These are phyloP conservation scores for Boletus rubroflammeus DNA, from an alignment of 768 basidiomycete species.

Conservation along the genomic window DNA sequence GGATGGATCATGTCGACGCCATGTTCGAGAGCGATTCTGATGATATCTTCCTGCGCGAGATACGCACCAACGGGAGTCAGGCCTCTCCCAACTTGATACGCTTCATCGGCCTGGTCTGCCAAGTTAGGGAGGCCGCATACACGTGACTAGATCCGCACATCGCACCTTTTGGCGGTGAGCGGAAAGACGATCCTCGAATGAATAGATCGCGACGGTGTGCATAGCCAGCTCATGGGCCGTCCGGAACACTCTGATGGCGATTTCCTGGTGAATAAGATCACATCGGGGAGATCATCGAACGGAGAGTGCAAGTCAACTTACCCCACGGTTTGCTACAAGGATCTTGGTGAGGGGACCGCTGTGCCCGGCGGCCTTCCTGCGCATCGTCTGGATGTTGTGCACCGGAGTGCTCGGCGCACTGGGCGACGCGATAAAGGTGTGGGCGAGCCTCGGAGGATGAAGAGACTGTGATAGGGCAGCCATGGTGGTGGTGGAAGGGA, in stretches of 20 bases:
- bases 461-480: slow-evolving; percentile 36
- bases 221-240: slow-evolving; percentile 98
- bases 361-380: slow-evolving; percentile 88
- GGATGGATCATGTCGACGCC: slow-evolving; percentile 99
- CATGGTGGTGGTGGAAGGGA: slow-evolving; percentile 26
- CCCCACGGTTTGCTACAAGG: slow-evolving; percentile 88
- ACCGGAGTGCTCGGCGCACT: slow-evolving; percentile 82
- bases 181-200: slow-evolving; percentile 91
- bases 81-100: slow-evolving; percentile 96
- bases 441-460: slow-evolving; percentile 70
- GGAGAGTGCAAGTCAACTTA: slow-evolving; percentile 37
- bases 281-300: slow-evolving; percentile 3
- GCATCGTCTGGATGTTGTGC: slow-evolving; percentile 88
- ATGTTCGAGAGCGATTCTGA: slow-evolving; percentile 93
- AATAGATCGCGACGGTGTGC: slow-evolving; percentile 99
- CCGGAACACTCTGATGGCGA: slow-evolving; percentile 97
- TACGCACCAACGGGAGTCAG: slow-evolving; percentile 96
- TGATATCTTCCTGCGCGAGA: slow-evolving; percentile 96
- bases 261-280: slow-evolving; percentile 60
- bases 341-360: slow-evolving; percentile 88
- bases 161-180: slow-evolving; percentile 95
- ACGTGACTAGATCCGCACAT: slow-evolving; percentile 30
- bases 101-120: slow-evolving; percentile 80
- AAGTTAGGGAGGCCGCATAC: slow-evolving; percentile 29
- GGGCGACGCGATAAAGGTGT: slow-evolving; percentile 70